These are phyloP conservation scores for Penicillium paradoxum DNA, from an alignment of 495 filamentous ascomycete species.

Conservation along the genomic window DNA sequence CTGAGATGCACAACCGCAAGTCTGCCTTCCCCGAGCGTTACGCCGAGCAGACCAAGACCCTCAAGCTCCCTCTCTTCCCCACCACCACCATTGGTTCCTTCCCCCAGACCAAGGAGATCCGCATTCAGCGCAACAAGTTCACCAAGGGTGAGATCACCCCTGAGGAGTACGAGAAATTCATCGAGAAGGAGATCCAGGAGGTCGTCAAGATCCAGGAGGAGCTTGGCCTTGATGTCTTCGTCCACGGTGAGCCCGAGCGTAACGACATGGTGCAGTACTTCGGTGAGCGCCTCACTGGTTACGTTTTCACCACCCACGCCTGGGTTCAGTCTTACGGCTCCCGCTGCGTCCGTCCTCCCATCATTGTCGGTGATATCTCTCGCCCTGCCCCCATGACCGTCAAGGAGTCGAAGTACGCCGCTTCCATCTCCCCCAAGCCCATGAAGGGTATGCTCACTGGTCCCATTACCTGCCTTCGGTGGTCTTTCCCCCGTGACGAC, in stretches of 20 bases:
- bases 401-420: slow-evolving; percentile 99
- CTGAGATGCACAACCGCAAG: slow-evolving; percentile 84
- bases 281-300: slow-evolving; percentile 92
- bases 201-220: slow-evolving; percentile 96
- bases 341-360: slow-evolving; percentile 94
- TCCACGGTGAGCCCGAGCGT: slow-evolving; percentile 98
- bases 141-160: slow-evolving; percentile 94
- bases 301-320: slow-evolving; percentile 97
- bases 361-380: slow-evolving; percentile 97
- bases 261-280: slow-evolving; percentile 99
- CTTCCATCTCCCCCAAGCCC: slow-evolving; percentile 92
- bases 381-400: slow-evolving; percentile 96
- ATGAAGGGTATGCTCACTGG: slow-evolving; percentile 99
- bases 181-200: slow-evolving; percentile 92
- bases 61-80: slow-evolving; percentile 93
- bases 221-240: slow-evolving; percentile 91
- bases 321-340: slow-evolving; percentile 99
- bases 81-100: slow-evolving; percentile 99
- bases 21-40: slow-evolving; percentile 79
- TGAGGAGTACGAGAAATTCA: slow-evolving; percentile 94
- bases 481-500: slow-evolving; percentile 99
- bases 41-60: slow-evolving; percentile 75
- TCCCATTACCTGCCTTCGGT: slow-evolving; percentile 95
- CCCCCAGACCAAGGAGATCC: slow-evolving; percentile 98
- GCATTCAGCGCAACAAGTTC: slow-evolving; percentile 91